Evolutionary conservation across 257 asterid species (phyloP).

Genomic region (Asclepias syriaca): DNA sequence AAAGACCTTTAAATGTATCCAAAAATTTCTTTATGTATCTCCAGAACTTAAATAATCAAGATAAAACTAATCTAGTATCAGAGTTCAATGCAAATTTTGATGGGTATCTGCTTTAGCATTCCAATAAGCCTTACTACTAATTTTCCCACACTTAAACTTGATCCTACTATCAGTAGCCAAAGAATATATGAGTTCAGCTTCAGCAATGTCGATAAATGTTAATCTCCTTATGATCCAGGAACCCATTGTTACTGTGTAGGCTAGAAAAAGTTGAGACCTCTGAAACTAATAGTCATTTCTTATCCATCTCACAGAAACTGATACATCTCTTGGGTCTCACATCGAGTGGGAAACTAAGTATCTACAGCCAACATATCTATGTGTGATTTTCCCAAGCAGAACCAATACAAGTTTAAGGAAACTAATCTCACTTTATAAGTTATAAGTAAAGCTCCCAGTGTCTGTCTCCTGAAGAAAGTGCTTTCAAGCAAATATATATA

Average conservation of each 20-base stretch:
- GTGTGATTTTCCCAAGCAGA: background rate
- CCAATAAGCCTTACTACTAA: background rate
- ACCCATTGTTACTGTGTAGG: background rate
- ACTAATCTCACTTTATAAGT: background rate
- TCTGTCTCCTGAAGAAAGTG: background rate
- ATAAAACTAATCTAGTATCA: background rate
- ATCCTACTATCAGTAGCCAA: background rate
- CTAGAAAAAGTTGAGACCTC: background rate
- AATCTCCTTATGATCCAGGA: background rate
- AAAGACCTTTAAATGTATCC: background rate
- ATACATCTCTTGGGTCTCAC: background rate
- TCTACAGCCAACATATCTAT: background rate
- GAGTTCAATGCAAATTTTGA: background rate
- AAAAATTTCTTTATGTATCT: background rate
- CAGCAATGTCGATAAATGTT: background rate
- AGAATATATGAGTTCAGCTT: background rate
- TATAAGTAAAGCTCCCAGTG: background rate
- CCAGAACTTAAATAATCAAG: background rate
- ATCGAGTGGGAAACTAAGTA: background rate
- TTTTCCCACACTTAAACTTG: background rate
- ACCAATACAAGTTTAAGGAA: background rate
- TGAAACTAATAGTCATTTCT: background rate
- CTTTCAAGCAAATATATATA: background rate
- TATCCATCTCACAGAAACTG: background rate
- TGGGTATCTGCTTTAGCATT: background rate